phyloP scores from a whole-genome alignment of 1,284 basidiomycete species.

The Macrocystidia cucumis region DNA sequence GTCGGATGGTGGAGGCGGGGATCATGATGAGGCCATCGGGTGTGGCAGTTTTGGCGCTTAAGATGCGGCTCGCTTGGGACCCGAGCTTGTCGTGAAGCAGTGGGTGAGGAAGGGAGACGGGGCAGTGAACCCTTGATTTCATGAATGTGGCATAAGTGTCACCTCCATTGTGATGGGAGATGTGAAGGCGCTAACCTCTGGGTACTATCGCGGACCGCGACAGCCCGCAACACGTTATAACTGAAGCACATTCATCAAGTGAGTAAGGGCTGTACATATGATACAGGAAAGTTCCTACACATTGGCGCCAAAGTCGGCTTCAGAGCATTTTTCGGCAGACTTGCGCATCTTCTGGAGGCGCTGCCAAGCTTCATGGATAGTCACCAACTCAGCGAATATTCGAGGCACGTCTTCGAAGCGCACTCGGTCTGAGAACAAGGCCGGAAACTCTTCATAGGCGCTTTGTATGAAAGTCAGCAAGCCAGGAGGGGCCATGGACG shows the following conservation, averaged over 20 bases:
- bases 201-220: slow-evolving; percentile 31
- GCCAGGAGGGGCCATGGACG: slow-evolving; percentile 19
- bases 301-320: slow-evolving; percentile 46
- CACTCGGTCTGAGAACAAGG: slow-evolving; percentile 28
- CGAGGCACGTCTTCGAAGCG: slow-evolving; percentile 14
- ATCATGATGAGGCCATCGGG: slow-evolving; percentile 45
- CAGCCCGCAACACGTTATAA: slow-evolving; percentile 40
- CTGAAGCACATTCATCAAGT: slow-evolving; percentile 17
- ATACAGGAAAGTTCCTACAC: slow-evolving; percentile 28
- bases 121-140: slow-evolving; percentile 35
- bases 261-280: slow-evolving; percentile 3
- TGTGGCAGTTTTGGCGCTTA: slow-evolving; percentile 34
- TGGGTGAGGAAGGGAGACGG: slow-evolving; percentile 43
- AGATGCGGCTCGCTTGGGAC: slow-evolving; percentile 25
- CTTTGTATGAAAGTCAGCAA: slow-evolving; percentile 31
- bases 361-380: slow-evolving; percentile 36
- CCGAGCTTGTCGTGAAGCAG: slow-evolving; percentile 17
- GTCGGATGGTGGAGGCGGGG: slow-evolving; percentile 24
- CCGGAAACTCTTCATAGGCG: slow-evolving; percentile 26
- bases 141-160: too few species aligned
- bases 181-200: slow-evolving; percentile 27
- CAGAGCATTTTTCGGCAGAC: slow-evolving; percentile 39
- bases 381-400: slow-evolving; percentile 29
- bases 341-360: slow-evolving; percentile 32
- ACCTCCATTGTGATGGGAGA: too few species aligned